These are phyloP conservation scores for Zymoseptoria brevis DNA, from an alignment of 2,329 filamentous ascomycete species.

Conservation along the genomic window DNA sequence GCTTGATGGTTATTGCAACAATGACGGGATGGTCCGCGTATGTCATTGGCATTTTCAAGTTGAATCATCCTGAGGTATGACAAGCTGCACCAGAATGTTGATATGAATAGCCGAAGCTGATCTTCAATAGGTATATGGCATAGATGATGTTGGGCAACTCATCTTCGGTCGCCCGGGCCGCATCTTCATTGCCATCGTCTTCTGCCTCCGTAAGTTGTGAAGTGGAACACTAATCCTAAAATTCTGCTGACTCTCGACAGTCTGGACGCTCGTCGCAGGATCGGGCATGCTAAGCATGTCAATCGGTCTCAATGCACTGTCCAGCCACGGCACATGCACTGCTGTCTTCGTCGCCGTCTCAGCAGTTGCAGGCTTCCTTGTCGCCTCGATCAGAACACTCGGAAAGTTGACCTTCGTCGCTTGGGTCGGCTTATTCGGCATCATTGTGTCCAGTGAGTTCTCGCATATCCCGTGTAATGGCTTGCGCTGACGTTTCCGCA, in stretches of 20 bases:
- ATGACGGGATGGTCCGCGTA: slow-evolving; percentile 44
- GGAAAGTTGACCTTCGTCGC: slow-evolving; percentile 26
- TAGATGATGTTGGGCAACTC: slow-evolving; percentile 48
- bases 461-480: too few relatives aligned
- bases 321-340: slow-evolving; percentile 27
- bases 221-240: too few relatives aligned
- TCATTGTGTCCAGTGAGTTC: slow-evolving; percentile 8
- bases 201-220: slow-evolving; percentile 33
- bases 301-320: slow-evolving; percentile 17
- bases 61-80: slow-evolving; percentile 38
- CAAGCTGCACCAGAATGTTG: not conserved
- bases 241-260: too few relatives aligned
- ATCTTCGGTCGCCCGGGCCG: slow-evolving; percentile 46
- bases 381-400: slow-evolving; percentile 29
- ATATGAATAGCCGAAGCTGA: not conserved
- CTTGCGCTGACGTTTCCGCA: too few relatives aligned
- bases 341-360: slow-evolving; percentile 33
- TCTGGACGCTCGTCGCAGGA: slow-evolving; percentile 23
- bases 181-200: slow-evolving; percentile 39
- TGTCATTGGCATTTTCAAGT: slow-evolving; percentile 44
- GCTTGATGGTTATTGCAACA: slow-evolving; percentile 30
- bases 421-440: slow-evolving; percentile 24
- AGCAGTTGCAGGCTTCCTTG: slow-evolving; percentile 31
- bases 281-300: slow-evolving; percentile 25
- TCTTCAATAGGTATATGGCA: slow-evolving; percentile 40